phyloP scores from a whole-genome alignment of 73 alveolate species.

The Paramecium primaurelia region DNA sequence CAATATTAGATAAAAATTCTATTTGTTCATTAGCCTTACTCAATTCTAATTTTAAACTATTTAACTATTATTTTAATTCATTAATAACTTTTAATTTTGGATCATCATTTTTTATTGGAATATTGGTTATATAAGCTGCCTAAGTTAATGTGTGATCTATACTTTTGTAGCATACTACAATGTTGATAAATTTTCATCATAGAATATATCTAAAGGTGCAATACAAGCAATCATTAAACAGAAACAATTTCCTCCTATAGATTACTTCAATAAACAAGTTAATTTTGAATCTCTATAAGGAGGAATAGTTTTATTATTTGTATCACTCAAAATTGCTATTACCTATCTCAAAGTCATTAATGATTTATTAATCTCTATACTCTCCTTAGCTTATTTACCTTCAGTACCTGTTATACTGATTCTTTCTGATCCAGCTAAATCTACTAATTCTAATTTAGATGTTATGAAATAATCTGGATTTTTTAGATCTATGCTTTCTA shows the following conservation, averaged over 20 bases:
- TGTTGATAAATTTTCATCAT: slow-evolving; percentile 94
- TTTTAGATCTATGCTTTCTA: slow-evolving; percentile 73
- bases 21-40: slow-evolving; percentile 53
- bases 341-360: slow-evolving; percentile 93
- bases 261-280: slow-evolving; percentile 88
- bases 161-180: slow-evolving; percentile 90
- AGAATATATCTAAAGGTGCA: slow-evolving; percentile 84
- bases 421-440: slow-evolving; percentile 97
- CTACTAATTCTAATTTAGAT: slow-evolving; percentile 91
- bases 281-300: slow-evolving; percentile 97
- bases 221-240: slow-evolving; percentile 97
- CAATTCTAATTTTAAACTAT: neutral
- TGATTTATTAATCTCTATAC: slow-evolving; percentile 93
- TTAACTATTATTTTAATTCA: slow-evolving; percentile 61
- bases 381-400: slow-evolving; percentile 90
- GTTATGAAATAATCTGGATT: slow-evolving; percentile 76
- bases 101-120: slow-evolving; percentile 89
- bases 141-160: neutral
- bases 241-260: slow-evolving; percentile 94
- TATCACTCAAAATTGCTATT: slow-evolving; percentile 89
- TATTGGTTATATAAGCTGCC: slow-evolving; percentile 91
- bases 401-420: slow-evolving; percentile 85
- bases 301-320: slow-evolving; percentile 71
- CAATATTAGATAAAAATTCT: slow-evolving; percentile 19
- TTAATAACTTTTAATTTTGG: slow-evolving; percentile 76